Conservation (phyloP, 1,139 yeast genomes). For the Taphrina confusa region DNA sequence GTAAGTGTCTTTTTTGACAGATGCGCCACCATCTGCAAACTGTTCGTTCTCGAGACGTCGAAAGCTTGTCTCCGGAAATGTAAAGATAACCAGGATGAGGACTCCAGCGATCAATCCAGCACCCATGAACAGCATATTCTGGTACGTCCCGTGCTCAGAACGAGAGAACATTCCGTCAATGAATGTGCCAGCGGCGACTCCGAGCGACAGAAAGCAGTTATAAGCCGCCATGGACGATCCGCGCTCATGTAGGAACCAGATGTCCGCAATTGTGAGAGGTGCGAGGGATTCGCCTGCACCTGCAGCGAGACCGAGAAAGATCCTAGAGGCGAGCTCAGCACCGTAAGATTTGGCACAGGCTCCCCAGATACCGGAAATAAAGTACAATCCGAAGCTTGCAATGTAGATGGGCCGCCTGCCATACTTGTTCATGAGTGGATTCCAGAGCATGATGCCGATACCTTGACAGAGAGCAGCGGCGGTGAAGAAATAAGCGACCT, state of each 20-base stretch:
- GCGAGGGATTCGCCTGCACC: background rate
- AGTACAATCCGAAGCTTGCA: constrained; percentile 39
- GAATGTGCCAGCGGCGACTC: background rate
- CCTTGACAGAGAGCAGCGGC: constrained; percentile 47
- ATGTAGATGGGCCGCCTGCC: constrained; percentile 54
- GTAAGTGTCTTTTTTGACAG: background rate
- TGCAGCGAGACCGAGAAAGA: background rate
- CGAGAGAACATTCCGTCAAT: background rate
- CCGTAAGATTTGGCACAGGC: constrained; percentile 9
- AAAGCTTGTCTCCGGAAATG: background rate
- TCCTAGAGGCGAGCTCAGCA: background rate
- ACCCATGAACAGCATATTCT: background rate
- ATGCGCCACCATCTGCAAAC: background rate
- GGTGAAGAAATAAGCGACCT: constrained; percentile 52
- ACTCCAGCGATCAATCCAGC: background rate
- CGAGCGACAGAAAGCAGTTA: background rate
- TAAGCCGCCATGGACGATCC: background rate
- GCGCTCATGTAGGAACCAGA: constrained; percentile 1
- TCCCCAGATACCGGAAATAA: background rate
- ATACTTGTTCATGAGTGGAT: constrained; percentile 56
- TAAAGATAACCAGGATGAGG: background rate
- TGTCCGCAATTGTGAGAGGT: background rate
- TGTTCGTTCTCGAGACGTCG: background rate
- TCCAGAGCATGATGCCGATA: constrained; percentile 53
- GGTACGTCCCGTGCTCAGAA: background rate